Conservation (phyloP, 805 yeast species). For the Wickerhamiella allomyrinae region DNA sequence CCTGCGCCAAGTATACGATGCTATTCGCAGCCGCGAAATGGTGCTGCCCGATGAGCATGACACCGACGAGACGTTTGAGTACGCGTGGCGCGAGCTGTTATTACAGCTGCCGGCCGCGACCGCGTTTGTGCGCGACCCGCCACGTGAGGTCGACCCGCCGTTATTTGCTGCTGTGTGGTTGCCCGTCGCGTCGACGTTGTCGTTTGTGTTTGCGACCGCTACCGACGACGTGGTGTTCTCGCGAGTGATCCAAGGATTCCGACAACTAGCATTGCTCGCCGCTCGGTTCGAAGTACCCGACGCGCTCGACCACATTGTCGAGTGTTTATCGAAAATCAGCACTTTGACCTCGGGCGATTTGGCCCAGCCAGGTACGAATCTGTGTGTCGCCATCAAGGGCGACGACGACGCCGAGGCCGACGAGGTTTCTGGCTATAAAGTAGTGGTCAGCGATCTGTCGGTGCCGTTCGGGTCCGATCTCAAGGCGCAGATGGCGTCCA, state of each 20-base stretch:
- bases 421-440: slow-evolving; percentile 34
- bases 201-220: slow-evolving; percentile 73
- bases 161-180: slow-evolving; percentile 53
- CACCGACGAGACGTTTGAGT: slow-evolving; percentile 84
- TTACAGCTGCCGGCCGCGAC: slow-evolving; percentile 17
- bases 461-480: slow-evolving; percentile 80
- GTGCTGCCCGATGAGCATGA: slow-evolving; percentile 98
- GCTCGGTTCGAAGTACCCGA: slow-evolving; percentile 41
- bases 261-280: slow-evolving; percentile 70
- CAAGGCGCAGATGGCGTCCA: slow-evolving; percentile 80
- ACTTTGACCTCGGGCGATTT: slow-evolving; percentile 38
- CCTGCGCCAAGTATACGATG: slow-evolving; percentile 60
- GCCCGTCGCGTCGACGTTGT: slow-evolving; percentile 53
- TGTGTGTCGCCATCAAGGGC: slow-evolving; percentile 24
- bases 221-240: slow-evolving; percentile 81
- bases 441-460: slow-evolving; percentile 69
- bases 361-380: slow-evolving; percentile 18
- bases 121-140: slow-evolving; percentile 7
- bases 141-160: slow-evolving; percentile 47
- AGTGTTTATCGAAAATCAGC: slow-evolving; percentile 52
- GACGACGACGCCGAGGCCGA: slow-evolving; percentile 28
- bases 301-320: slow-evolving; percentile 53
- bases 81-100: slow-evolving; percentile 32
- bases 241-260: slow-evolving; percentile 75
- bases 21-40: slow-evolving; percentile 75